Evolutionary conservation across 2,329 filamentous ascomycete genomes (phyloP).

Genomic region (Geosmithia flava): DNA sequence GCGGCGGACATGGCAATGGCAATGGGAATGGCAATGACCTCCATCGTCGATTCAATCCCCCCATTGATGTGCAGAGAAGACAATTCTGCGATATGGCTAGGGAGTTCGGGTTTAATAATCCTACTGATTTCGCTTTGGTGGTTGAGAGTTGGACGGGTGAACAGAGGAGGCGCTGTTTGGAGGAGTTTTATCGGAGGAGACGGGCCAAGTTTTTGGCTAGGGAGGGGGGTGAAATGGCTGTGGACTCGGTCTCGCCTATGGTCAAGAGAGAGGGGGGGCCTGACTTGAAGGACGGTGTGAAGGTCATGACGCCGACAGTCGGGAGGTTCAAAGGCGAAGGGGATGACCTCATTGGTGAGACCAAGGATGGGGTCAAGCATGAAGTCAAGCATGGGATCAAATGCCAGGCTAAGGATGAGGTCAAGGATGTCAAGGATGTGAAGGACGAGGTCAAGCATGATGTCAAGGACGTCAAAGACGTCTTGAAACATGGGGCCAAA

Average conservation of each 20-base stretch:
- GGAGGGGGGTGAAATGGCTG: no score
- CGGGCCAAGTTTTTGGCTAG: conserved; percentile 31
- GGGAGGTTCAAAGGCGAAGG: background rate
- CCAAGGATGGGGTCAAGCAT: background rate
- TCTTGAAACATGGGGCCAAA: background rate
- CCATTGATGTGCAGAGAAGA: conserved; percentile 57
- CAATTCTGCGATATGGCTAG: conserved; percentile 89
- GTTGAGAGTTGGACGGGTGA: conserved; percentile 87
- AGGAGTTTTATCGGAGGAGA: conserved; percentile 65
- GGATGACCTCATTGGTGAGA: background rate
- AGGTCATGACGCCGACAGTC: background rate
- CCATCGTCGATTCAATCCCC: conserved; percentile 52
- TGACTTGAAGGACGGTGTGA: no score
- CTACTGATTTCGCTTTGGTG: conserved; percentile 75
- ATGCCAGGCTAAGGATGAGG: background rate
- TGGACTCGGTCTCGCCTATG: no score
- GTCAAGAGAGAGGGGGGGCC: background rate
- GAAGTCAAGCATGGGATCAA: background rate
- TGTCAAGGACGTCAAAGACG: no score
- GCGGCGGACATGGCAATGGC: conserved; percentile 25
- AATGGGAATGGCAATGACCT: conserved; percentile 17
- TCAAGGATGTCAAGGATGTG: background rate
- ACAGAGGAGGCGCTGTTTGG: conserved; percentile 64
- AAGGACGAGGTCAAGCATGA: background rate
- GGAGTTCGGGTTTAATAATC: conserved; percentile 62